A percentile compares a stretch with the other conserved stretches of the same genome.
phyloP scores from a whole-genome alignment of 129 eudicot genomes.

The Sambucus nigra region DNA sequence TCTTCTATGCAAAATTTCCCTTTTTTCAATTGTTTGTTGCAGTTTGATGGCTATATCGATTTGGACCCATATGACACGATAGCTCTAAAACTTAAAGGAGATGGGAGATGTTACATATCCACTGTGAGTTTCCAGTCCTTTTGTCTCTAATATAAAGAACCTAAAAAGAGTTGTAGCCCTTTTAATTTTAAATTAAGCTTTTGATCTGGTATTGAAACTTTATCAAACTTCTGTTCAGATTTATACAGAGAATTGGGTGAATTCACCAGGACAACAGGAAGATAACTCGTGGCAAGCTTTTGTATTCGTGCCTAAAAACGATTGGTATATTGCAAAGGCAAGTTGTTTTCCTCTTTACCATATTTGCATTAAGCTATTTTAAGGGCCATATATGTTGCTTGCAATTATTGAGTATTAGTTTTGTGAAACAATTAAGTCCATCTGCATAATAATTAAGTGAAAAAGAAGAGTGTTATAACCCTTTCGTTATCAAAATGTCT shows the following conservation, averaged over 20 bases:
- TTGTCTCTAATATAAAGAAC: neutral
- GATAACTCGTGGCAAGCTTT: slow-evolving; percentile 99
- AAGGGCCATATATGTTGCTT: neutral
- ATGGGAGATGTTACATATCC: slow-evolving; percentile 94
- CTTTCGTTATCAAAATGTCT: too few species aligned
- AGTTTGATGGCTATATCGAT: slow-evolving; percentile 98
- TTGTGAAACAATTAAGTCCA: neutral
- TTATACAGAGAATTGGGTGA: slow-evolving; percentile 96
- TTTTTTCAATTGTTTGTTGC: slow-evolving; percentile 14
- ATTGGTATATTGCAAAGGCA: slow-evolving; percentile 92
- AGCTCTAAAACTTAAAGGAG: slow-evolving; percentile 83
- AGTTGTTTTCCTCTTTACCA: slow-evolving; percentile 13
- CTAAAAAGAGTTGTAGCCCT: neutral
- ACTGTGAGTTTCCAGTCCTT: slow-evolving; percentile 52
- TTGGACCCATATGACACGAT: slow-evolving; percentile 84
- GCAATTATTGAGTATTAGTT: neutral
- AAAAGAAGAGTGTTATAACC: too few species aligned
- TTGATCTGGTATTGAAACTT: slow-evolving; percentile 4
- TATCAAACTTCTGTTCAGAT: slow-evolving; percentile 38
- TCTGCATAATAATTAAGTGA: too few species aligned
- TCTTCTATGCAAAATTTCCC: neutral
- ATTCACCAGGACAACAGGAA: slow-evolving; percentile 89
- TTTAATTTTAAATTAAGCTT: neutral
- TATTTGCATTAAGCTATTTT: neutral
- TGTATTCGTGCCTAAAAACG: slow-evolving; percentile 64